Base-by-base conservation (phyloP, 306 rosid genomes). In the Pyrus communis region DNA sequence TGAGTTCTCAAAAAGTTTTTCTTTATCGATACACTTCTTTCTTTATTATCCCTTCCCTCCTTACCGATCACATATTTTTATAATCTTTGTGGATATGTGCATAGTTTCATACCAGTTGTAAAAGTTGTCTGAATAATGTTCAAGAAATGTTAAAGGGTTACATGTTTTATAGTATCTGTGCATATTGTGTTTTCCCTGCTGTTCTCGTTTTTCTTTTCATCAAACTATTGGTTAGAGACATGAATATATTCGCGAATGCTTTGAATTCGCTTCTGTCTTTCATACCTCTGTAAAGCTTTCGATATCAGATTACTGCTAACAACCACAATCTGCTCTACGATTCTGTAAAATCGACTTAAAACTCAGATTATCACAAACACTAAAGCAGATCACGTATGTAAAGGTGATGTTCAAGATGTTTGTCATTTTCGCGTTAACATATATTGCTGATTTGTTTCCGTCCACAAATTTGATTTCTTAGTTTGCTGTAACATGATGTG, bases 1-100 rank as follows among this genome's bases (percentile, higher is more conserved):
- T 62, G 60, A 74, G 78, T 74, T 74, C 46, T 61, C 46, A 51
- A 70, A 58, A 43, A 61, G 21, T 62, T 43, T 28, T 28, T 40
- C 78, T 27, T 60, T 74, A 61, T 74, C 28, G 14, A 3, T 23
- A 18, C 30, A 31, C 28, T 57, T 33, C 52, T 40, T 38, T 27
- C 28, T 73, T 5, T 31, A 5, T 7, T 64, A 17, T 64, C n/a
- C 49, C 19, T 35, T 9, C n/a, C 2, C 27, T 19, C 23, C 42
- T 30, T 59, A n/a, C 27, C 42, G 11, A 19, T 59, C 57, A 60
- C 42, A 9, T 42, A 58, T 42, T 27, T 49, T 49, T 60, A 31
- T 55, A n/a, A 57, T 57, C n/a, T 57, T 10, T 33, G 23, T 58
- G 18, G 14, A 23, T 27, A 18, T 11, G 42, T 62, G 61, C 78